Conservation (phyloP, 1,284 basidiomycete genomes). For the Sporisorium exsertum region DNA sequence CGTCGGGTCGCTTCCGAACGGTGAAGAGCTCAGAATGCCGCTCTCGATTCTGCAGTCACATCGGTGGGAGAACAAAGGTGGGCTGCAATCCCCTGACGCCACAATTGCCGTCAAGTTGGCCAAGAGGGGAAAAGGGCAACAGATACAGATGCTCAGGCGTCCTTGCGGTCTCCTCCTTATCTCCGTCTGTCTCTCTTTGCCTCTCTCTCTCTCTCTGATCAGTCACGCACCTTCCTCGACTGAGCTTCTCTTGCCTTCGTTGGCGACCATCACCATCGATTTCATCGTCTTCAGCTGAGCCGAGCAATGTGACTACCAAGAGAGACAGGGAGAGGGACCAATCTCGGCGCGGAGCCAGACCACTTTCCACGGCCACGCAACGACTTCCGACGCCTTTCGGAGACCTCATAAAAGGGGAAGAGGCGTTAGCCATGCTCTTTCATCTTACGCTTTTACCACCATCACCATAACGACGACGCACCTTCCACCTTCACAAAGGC, state of each 20-base stretch:
- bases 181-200: not conserved
- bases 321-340: not conserved
- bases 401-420: constrained; percentile 4
- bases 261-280: not conserved
- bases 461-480: constrained; percentile 2
- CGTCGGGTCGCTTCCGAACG: constrained; percentile 12
- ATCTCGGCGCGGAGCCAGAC: not conserved
- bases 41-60: not conserved
- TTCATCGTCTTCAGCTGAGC: not conserved
- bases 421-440: not conserved
- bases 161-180: not conserved
- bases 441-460: not conserved
- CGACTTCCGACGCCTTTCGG: not conserved
- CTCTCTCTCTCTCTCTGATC: not conserved
- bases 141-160: not conserved
- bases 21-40: not conserved
- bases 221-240: not conserved
- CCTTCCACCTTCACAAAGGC: constrained; percentile 7
- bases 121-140: not conserved
- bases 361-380: not conserved
- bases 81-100: not conserved
- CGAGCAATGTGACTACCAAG: not conserved
- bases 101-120: not conserved
- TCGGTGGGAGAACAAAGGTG: not conserved
- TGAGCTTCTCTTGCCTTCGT: not conserved